A percentile compares a stretch with the other conserved stretches of the same genome.
Conservation (phyloP, 2,329 filamentous ascomycete species). For the Scedosporium aurantiacum region DNA sequence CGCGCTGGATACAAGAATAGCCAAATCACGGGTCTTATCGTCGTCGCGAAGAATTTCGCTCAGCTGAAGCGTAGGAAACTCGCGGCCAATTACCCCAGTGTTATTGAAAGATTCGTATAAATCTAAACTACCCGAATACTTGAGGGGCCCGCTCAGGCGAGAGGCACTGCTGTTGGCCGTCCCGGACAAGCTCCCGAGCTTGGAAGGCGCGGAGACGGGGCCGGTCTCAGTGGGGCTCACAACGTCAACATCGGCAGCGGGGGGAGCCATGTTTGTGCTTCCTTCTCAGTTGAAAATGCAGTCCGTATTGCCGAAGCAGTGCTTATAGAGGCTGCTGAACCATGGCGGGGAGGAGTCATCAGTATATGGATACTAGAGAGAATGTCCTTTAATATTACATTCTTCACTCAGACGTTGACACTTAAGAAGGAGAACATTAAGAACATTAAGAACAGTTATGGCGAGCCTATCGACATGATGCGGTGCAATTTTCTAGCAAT, state of each 20-base stretch:
- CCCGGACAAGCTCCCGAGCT: slow-evolving; percentile 4
- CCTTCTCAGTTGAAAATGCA: not conserved
- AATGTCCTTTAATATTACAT: not conserved
- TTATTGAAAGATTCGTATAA: slow-evolving; percentile 44
- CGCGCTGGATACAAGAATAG: slow-evolving; percentile 51
- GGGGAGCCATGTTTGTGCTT: slow-evolving; percentile 15
- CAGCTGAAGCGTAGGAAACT: slow-evolving; percentile 35
- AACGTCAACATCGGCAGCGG: slow-evolving; percentile 17
- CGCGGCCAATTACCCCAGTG: slow-evolving; percentile 51
- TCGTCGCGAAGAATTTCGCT: slow-evolving; percentile 20
- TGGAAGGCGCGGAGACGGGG: slow-evolving; percentile 3
- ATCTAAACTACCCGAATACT: slow-evolving; percentile 39
- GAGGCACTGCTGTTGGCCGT: slow-evolving; percentile 11
- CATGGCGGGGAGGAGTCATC: too few relatives aligned
- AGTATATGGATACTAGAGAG: too few relatives aligned
- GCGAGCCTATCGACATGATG: not conserved
- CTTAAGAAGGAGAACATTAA: too few relatives aligned
- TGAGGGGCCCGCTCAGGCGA: slow-evolving; percentile 25
- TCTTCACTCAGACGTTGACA: not conserved
- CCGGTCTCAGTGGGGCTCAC: slow-evolving; percentile 8
- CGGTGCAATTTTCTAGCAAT: not conserved
- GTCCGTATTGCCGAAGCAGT: not conserved
- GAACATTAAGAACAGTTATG: not conserved
- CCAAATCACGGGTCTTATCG: slow-evolving; percentile 19
- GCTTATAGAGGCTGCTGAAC: not conserved